These are phyloP conservation scores for Diaporthe sp. DNA, from an alignment of 2,329 filamentous ascomycete species.

Conservation along the genomic window DNA sequence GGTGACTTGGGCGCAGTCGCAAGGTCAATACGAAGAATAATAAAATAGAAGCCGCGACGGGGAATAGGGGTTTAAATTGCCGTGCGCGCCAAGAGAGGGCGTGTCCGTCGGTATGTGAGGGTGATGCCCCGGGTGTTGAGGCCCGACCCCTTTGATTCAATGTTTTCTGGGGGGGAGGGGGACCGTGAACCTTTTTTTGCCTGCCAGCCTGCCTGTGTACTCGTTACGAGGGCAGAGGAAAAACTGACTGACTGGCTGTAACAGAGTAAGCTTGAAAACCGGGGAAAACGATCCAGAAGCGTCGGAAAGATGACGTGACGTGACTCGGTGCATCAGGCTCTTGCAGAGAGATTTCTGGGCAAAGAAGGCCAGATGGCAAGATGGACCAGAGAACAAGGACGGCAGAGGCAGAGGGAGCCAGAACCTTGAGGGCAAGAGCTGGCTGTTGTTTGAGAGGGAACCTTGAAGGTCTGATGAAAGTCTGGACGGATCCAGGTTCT, in stretches of 20 bases:
- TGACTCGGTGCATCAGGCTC: slow-evolving; percentile 8
- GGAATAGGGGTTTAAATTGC: slow-evolving; percentile 24
- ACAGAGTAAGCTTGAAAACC: slow-evolving; percentile 31
- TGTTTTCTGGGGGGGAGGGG: background rate
- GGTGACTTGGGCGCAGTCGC: slow-evolving; percentile 1
- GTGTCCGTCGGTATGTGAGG: background rate
- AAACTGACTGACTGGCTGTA: background rate
- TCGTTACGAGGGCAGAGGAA: background rate
- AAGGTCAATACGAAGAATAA: slow-evolving; percentile 26
- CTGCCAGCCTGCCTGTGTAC: background rate
- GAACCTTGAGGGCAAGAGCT: background rate
- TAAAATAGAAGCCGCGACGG: slow-evolving; percentile 11
- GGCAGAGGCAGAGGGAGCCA: background rate
- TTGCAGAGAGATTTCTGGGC: background rate
- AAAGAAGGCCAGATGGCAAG: background rate
- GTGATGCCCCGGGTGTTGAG: slow-evolving; percentile 16
- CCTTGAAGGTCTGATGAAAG: background rate
- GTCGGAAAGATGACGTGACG: background rate
- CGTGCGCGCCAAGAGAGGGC: slow-evolving; percentile 18
- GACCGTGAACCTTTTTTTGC: slow-evolving; percentile 14
- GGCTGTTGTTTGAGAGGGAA: slow-evolving; percentile 2
- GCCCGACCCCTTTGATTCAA: slow-evolving; percentile 10
- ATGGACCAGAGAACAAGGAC: background rate
- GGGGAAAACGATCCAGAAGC: slow-evolving; percentile 10
- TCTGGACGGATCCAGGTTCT: background rate